Percentiles rank a stretch among this genome's conserved stretches.
Evolutionary conservation across 2,329 filamentous ascomycete species (phyloP).

Genomic region (Fusarium buxicola): DNA sequence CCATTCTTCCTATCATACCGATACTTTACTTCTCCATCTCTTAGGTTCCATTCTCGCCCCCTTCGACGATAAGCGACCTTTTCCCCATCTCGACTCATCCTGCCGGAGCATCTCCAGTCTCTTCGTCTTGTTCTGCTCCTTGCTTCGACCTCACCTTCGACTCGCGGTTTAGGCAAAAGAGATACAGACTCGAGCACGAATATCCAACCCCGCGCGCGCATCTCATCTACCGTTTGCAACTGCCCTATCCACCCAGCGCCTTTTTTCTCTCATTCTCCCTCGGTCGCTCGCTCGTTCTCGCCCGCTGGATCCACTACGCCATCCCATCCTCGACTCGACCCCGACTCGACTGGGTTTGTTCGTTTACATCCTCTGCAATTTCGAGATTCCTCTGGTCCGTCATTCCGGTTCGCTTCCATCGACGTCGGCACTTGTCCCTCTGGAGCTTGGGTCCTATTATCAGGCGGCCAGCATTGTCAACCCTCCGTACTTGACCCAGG

Average conservation of each 20-base stretch:
- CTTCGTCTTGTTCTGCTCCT: neutral
- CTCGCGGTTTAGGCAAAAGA: constrained; percentile 14
- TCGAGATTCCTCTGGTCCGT: neutral
- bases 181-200: constrained; percentile 34
- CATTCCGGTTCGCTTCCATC: constrained; percentile 5
- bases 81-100: constrained; percentile 11
- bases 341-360: constrained; percentile 4
- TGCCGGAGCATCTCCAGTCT: neutral
- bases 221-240: constrained; percentile 34
- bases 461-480: constrained; percentile 7
- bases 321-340: constrained; percentile 12
- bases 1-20: constrained; percentile 38
- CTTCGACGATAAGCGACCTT: constrained; percentile 23
- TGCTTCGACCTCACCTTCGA: constrained; percentile 2
- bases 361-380: neutral
- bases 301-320: constrained; percentile 27
- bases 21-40: constrained; percentile 37
- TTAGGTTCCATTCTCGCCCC: constrained; percentile 25
- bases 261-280: constrained; percentile 34
- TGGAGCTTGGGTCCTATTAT: constrained; percentile 4
- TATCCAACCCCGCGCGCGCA: constrained; percentile 42
- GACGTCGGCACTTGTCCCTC: neutral
- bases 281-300: constrained; percentile 23
- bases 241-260: constrained; percentile 27
- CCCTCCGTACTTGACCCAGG: constrained; percentile 6